A percentile compares a stretch with the other conserved stretches of the same genome.
These are phyloP conservation scores for Tetrahymena elliotti DNA, from an alignment of 73 alveolate species.

Conservation along the genomic window DNA sequence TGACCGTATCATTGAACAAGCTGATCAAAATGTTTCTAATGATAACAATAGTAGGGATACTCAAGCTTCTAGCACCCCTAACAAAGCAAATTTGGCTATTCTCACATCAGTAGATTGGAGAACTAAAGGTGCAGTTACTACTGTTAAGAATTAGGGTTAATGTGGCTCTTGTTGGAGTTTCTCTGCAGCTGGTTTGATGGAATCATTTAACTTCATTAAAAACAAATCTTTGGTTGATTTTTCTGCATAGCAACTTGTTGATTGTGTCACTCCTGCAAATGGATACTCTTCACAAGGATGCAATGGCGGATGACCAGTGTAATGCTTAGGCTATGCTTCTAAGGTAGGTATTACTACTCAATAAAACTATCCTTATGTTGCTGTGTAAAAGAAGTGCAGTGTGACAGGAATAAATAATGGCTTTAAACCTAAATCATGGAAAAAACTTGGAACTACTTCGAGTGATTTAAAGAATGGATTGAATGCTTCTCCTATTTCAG, in stretches of 20 bases:
- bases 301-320: constrained; percentile 24
- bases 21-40: too few relatives aligned
- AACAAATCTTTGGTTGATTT: constrained; percentile 7
- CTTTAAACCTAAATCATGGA: background rate
- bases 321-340: constrained; percentile 12
- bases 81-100: too few relatives aligned
- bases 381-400: constrained; percentile 3
- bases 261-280: constrained; percentile 55
- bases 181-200: constrained; percentile 70
- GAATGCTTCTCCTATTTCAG: background rate
- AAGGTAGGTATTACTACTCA: constrained; percentile 12
- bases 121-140: constrained; percentile 44
- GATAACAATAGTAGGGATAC: background rate
- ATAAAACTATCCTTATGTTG: constrained; percentile 32
- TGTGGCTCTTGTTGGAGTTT: constrained; percentile 88
- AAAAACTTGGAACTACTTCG: background rate
- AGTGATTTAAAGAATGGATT: background rate
- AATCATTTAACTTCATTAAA: constrained; percentile 47
- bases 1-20: background rate
- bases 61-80: background rate
- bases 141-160: constrained; percentile 63
- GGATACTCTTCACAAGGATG: constrained; percentile 39
- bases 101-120: constrained; percentile 46
- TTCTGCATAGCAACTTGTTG: constrained; percentile 61
- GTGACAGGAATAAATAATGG: background rate